Base-by-base conservation (phyloP, 208 protist genomes). In the Leptomonas pyrrhocoris region DNA sequence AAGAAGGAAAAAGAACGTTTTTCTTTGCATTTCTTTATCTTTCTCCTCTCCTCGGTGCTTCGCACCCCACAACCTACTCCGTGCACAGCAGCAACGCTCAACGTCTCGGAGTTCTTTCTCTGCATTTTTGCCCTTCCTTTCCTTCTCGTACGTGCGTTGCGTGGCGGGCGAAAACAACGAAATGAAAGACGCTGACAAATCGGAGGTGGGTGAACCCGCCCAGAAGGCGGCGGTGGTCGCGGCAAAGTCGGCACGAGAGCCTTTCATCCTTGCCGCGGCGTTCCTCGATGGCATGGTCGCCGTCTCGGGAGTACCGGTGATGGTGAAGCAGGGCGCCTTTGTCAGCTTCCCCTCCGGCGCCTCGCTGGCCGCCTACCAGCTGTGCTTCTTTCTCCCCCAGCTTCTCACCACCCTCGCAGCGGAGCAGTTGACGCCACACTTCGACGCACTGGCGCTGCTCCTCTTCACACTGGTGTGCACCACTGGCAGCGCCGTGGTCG, bases 321-420 rank as follows among this genome's bases (percentile, higher is more conserved):
- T 90, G 74, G 56, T 74, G 30, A 42, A 68, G 42, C 79, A 84
- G 43, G 70, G 63, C 15, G 38, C 59, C 15, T 69, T 74, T 55
- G 73, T 86, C 6, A 27, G 25, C 21, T 80, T 90, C 51, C 74
- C 79, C 19, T 75, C 74, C 23, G 64, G 69, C 11, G 18, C 31
- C 13, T 21, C 68, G 19, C 69, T 90, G 12, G 51, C 71, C 0
- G 34, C 81, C 25, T 81, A 71, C 49, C 86, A 93, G 69, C 59
- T 83, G n/a, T 75, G 83, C 61, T 91, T 76, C 50, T 68, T 90
- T 28, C 21, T 92, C 38, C 81, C 84, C 11, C 86, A 94, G 75
- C 53, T 91, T 2, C 21, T 80, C 31, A 77, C 73, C 9, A 87
- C 89, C 18, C 49, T 73, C 34, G 2, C 77, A 31, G 78, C 62